These are phyloP conservation scores for Dioszegia aurantiaca DNA, from an alignment of 768 basidiomycete species.

Conservation along the genomic window DNA sequence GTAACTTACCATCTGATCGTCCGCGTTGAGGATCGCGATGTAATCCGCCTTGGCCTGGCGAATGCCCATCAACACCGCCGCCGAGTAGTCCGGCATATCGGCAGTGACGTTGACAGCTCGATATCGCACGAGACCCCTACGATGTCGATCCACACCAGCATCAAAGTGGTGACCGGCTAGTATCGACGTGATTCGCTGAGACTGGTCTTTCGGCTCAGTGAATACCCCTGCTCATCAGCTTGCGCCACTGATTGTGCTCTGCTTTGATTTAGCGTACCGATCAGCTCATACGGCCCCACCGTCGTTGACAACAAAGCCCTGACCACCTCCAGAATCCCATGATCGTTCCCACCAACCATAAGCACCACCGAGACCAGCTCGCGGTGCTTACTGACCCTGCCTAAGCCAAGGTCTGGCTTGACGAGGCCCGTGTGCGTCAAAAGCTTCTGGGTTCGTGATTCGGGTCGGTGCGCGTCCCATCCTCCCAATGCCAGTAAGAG, in stretches of 20 bases:
- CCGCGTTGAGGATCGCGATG: conserved; percentile 7
- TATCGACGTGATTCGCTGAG: neutral
- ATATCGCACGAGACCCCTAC: neutral
- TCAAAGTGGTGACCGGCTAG: neutral
- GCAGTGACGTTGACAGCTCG: conserved; percentile 3
- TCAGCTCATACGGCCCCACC: conserved; percentile 15
- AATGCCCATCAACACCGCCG: neutral
- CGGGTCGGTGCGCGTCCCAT: neutral
- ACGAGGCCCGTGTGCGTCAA: conserved; percentile 4
- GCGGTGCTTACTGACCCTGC: conserved; percentile 8
- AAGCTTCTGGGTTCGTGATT: neutral
- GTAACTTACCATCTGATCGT: conserved; percentile 7
- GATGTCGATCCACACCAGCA: conserved; percentile 5
- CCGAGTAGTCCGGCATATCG: neutral
- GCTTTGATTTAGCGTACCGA: conserved; percentile 4
- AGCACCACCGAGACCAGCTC: conserved; percentile 16
- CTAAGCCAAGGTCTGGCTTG: conserved; percentile 4
- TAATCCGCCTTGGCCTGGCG: conserved; percentile 3
- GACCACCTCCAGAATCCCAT: conserved; percentile 9
- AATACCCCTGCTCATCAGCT: conserved; percentile 1
- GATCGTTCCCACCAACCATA: conserved; percentile 2
- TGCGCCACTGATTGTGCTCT: neutral
- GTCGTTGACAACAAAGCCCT: conserved; percentile 1
- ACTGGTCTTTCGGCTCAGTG: conserved; percentile 5
- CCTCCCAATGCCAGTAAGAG: neutral